Evolutionary conservation across 2,329 filamentous ascomycete species (phyloP).

Genomic region (Pyricularia pennisetigena): DNA sequence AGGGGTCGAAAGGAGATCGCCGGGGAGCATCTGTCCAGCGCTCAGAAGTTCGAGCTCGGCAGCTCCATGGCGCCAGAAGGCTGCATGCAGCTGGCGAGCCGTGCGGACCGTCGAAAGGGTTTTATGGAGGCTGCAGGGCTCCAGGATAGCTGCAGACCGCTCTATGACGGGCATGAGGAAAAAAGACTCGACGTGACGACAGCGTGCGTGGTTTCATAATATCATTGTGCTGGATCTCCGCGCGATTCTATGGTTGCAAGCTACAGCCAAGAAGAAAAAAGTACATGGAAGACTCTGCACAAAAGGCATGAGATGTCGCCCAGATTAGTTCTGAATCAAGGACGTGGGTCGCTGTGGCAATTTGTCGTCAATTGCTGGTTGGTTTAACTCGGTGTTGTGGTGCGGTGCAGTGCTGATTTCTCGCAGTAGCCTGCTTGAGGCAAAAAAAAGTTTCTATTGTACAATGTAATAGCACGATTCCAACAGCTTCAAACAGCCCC

Average conservation of each 20-base stretch:
- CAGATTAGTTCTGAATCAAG: neutral
- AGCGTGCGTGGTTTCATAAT: neutral
- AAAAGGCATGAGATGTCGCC: neutral
- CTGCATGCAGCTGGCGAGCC: slow-evolving; percentile 33
- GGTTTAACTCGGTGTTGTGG: neutral
- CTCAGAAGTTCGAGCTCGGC: slow-evolving; percentile 35
- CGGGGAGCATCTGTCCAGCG: slow-evolving; percentile 27
- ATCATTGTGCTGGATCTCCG: neutral
- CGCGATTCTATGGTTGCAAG: neutral
- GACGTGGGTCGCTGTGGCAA: neutral
- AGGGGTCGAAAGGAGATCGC: neutral
- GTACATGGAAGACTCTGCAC: neutral
- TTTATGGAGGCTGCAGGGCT: slow-evolving; percentile 45
- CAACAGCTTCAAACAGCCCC: neutral
- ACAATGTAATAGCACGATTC: neutral
- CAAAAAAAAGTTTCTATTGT: neutral
- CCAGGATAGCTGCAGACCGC: slow-evolving; percentile 44
- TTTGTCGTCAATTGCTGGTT: neutral
- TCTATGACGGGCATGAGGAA: slow-evolving; percentile 39
- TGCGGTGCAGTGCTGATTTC: neutral
- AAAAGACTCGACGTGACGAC: neutral
- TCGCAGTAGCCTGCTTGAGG: neutral
- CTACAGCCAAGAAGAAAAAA: neutral
- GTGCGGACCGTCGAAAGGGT: slow-evolving; percentile 33
- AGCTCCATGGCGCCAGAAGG: slow-evolving; percentile 46